Evolutionary conservation across 2,329 filamentous ascomycete genomes (phyloP), one percentile per base, ranked within the genome.

Genomic region (Colletotrichum tabaci): DNA sequence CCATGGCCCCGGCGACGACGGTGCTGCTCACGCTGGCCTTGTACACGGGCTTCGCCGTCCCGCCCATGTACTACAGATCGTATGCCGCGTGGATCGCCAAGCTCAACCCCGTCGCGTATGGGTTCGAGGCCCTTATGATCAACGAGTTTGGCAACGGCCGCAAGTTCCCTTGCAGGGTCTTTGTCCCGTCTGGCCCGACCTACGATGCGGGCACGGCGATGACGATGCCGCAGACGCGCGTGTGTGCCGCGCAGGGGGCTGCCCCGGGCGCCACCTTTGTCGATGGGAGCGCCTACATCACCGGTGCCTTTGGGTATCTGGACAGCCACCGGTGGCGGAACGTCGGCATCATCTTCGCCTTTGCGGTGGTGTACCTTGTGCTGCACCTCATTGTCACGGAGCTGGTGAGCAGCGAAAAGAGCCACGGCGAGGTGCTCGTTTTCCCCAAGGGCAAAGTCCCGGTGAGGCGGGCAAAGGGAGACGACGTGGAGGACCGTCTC

Each of bases 201-300:
- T 80, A 80, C 26, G 66, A 73, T 30, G 56, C 64, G 18, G 18
- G 6, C 1, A 16, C 13, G 57, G 55, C 66, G 18, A 12, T 6
- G 0, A 9, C 10, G 52, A 53, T 47, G 18, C n/a, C 64, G 8
- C 42, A 50, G 38, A 58, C 68, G 21, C 68, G 50, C 46, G 64
- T 67, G 2, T 71, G 68, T 58, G 63, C 68, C 44, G 46, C 26
- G 3, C 57, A 57, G 16, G 68, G 68, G 1, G 68, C 42, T 16
- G 52, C 40, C 23, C 23, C 68, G 16, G 68, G 68, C 13, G 64
- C 38, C 23, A 35, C 44, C 1, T 68, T 26, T 8, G 26, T 73
- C n/a, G 46, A 73, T 15, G 72, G 72, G 3, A 49, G 26, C 46
- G 47, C 35, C 4, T 73, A 73, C 35, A 67, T 73, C 26, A 38